Evolutionary conservation across 768 basidiomycete genomes (phyloP).

Genomic region (Cystofilobasidium macerans): DNA sequence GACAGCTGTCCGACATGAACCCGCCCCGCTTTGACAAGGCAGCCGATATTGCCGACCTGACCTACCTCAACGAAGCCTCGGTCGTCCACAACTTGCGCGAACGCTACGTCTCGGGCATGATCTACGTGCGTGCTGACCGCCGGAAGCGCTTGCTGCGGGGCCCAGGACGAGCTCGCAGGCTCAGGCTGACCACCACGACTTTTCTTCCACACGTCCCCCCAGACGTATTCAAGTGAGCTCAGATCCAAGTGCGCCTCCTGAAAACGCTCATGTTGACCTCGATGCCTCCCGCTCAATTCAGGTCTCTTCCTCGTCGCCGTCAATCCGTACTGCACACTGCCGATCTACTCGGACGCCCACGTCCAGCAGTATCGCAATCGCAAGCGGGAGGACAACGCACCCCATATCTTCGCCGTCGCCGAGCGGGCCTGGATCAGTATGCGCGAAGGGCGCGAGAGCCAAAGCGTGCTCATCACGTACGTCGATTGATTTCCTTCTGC

Average conservation of each 20-base stretch:
- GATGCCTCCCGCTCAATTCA: neutral
- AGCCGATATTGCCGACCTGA: conserved; percentile 94
- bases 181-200: neutral
- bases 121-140: conserved; percentile 56
- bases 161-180: neutral
- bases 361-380: conserved; percentile 50
- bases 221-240: conserved; percentile 66
- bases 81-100: conserved; percentile 95
- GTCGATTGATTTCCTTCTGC: conserved; percentile 34
- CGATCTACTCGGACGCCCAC: conserved; percentile 78
- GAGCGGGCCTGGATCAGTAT: conserved; percentile 98
- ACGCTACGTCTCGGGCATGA: conserved; percentile 80
- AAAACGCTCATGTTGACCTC: conserved; percentile 2
- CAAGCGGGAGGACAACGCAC: conserved; percentile 68
- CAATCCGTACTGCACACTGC: conserved; percentile 87
- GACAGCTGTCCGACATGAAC: conserved; percentile 28
- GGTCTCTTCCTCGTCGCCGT: conserved; percentile 93
- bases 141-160: neutral
- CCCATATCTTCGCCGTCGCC: conserved; percentile 93
- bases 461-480: conserved; percentile 95
- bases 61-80: conserved; percentile 93
- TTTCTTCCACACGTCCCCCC: conserved; percentile 2
- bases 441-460: conserved; percentile 92
- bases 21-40: conserved; percentile 70
- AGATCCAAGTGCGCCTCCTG: neutral